Base-by-base conservation (phyloP, 345 rosid genomes). In the Pistacia atlantica region DNA sequence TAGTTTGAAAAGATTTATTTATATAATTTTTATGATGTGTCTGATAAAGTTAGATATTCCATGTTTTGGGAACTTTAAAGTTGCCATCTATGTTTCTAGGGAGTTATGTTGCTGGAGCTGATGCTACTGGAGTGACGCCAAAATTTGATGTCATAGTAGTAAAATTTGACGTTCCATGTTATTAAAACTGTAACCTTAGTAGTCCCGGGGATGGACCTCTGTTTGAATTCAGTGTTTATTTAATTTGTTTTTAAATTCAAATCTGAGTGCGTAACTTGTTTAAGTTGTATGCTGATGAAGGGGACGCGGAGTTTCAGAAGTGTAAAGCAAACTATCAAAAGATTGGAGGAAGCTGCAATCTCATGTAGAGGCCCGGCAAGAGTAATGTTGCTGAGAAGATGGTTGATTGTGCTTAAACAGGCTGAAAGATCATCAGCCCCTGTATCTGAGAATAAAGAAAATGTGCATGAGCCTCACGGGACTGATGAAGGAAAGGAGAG, bases 271-370 rank as follows among this genome's bases (percentile, higher is more conserved):
- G 78, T 52, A 73, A 56, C 49, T 77, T 58, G 67, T 69, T 79
- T 69, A 38, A 61, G 35, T 20, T 75, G 73, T 57, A 18, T 75
- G 45, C 37, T 1, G 46, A 42, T 80, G 77, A 82, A 95, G 99
- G 92, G 90, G 25, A 77, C 75, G 73, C 89, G 93, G 67, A 92
- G 77, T 73, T 78, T 79, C 71, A 89, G 77, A 82, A 96, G 98
- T 75, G 91, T 72, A 54, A 89, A 80, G 83, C 91, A 87, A 77
- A 93, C 98, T 4, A 82, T 91, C 31, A 91, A 80, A 87, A 88
- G 98, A 80, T 77, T 95, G 83, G 99, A 96, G 82, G 97, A 93
- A 77, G 93, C 93, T 48, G 97, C 97, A 8, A 82, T 96, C 28
- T 84, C 92, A 25, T 90, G 87, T 74, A 84, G 91, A 63, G 98